These are phyloP conservation scores for Kockovaella imperatae DNA, from an alignment of 768 basidiomycete genomes.

Conservation along the genomic window DNA sequence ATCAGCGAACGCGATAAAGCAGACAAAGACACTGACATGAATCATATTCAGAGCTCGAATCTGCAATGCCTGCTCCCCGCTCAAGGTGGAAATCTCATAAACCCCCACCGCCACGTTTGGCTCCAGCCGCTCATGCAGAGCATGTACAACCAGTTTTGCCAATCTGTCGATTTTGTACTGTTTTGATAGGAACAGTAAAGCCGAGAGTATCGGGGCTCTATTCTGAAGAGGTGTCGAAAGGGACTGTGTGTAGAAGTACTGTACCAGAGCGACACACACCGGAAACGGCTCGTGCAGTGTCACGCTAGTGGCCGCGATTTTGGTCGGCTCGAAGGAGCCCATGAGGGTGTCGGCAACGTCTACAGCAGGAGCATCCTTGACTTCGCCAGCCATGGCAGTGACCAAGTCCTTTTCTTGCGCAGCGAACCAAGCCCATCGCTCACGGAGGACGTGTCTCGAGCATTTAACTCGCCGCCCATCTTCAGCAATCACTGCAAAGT, in stretches of 20 bases:
- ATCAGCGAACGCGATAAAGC: neutral
- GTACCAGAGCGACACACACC: constrained; percentile 76
- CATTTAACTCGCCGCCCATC: constrained; percentile 77
- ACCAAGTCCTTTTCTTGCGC: constrained; percentile 16
- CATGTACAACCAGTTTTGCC: constrained; percentile 74
- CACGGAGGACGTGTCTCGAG: constrained; percentile 73
- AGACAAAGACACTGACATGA: constrained; percentile 15
- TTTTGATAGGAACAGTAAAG: constrained; percentile 71
- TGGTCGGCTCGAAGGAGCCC: constrained; percentile 44
- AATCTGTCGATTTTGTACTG: constrained; percentile 74
- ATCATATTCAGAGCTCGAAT: constrained; percentile 58
- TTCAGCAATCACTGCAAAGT: constrained; percentile 88
- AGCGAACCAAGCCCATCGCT: constrained; percentile 90
- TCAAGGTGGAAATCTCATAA: constrained; percentile 90
- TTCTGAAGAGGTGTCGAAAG: constrained; percentile 86
- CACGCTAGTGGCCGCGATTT: constrained; percentile 69
- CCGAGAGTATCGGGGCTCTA: constrained; percentile 77
- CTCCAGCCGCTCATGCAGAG: constrained; percentile 80
- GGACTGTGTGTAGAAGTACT: constrained; percentile 85
- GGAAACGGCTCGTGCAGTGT: constrained; percentile 82
- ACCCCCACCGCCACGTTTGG: constrained; percentile 81
- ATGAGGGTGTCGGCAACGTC: constrained; percentile 30
- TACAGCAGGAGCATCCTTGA: constrained; percentile 16
- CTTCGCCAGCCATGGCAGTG: constrained; percentile 4
- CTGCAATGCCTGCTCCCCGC: constrained; percentile 78